Conservation (phyloP, 2,329 filamentous ascomycete genomes). For the Claviceps citrina region DNA sequence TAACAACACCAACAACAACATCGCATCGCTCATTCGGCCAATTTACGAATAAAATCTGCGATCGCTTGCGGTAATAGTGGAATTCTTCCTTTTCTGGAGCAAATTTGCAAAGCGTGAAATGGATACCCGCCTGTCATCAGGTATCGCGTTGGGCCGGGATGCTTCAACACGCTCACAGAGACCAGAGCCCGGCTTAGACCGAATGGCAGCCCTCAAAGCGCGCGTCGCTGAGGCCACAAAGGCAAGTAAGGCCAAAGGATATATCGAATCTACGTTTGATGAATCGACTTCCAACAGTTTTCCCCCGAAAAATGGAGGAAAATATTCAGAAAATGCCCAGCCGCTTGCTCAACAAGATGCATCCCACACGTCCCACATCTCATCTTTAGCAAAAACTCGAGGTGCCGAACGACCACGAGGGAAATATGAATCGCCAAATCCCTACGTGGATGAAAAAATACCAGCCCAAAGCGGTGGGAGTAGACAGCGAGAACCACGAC, state of each 20-base stretch:
- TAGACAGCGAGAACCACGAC: constrained; percentile 55
- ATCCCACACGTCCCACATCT: constrained; percentile 2
- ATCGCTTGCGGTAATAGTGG: too few species aligned
- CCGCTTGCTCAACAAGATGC: not conserved
- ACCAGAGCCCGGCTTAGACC: constrained; percentile 43
- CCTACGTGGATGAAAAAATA: constrained; percentile 63
- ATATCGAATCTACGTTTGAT: constrained; percentile 59
- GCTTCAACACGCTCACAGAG: constrained; percentile 38
- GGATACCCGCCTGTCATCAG: constrained; percentile 35
- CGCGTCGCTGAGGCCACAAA: constrained; percentile 62
- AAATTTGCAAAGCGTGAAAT: constrained; percentile 12
- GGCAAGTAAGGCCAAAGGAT: constrained; percentile 44
- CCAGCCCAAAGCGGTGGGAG: constrained; percentile 39
- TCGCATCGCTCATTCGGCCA: too few species aligned
- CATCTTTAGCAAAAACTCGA: constrained; percentile 6
- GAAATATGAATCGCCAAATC: constrained; percentile 37
- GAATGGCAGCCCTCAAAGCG: constrained; percentile 63
- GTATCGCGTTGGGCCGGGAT: constrained; percentile 43
- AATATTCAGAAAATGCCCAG: constrained; percentile 6
- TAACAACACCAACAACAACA: too few species aligned
- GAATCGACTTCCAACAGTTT: constrained; percentile 35
- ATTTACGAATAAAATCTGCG: too few species aligned
- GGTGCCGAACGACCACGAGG: constrained; percentile 2
- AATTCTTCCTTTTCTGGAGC: not conserved
- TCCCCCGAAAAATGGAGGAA: constrained; percentile 22